Conservation (phyloP, 164 flowering plant genomes). For the Saururus chinensis region DNA sequence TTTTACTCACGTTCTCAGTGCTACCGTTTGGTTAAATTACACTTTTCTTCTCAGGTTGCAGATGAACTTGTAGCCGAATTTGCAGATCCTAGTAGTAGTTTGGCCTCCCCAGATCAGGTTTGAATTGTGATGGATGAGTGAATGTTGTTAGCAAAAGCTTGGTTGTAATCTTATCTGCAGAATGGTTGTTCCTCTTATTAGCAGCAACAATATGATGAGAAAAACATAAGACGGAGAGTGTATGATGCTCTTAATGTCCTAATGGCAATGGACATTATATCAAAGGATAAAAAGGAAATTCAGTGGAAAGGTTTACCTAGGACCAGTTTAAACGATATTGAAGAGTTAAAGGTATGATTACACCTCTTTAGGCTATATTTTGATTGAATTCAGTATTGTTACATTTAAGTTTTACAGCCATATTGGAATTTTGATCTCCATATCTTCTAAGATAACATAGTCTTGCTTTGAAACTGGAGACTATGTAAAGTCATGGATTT, state of each 20-base stretch:
- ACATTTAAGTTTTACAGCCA: no score
- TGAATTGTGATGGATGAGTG: not conserved
- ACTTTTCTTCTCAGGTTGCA: slow-evolving; percentile 22
- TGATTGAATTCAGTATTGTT: no score
- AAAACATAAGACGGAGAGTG: slow-evolving; percentile 72
- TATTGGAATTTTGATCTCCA: not conserved
- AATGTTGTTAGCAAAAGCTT: not conserved
- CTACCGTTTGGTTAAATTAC: no score
- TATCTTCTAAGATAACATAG: not conserved
- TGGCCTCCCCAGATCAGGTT: slow-evolving; percentile 28
- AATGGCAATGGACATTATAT: slow-evolving; percentile 87
- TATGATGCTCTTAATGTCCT: slow-evolving; percentile 86
- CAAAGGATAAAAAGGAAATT: slow-evolving; percentile 78
- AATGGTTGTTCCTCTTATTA: not conserved
- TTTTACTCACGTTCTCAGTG: no score
- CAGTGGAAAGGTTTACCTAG: slow-evolving; percentile 82
- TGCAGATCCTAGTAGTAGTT: slow-evolving; percentile 20
- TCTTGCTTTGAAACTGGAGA: not conserved
- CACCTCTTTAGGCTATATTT: no score
- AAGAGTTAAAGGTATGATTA: slow-evolving; percentile 56
- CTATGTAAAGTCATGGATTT: not conserved
- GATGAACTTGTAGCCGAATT: slow-evolving; percentile 34
- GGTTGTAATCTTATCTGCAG: not conserved
- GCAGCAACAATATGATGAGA: slow-evolving; percentile 82
- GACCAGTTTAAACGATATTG: slow-evolving; percentile 54